Conservation (phyloP, 495 filamentous ascomycete genomes). For the Hypoxylon perforatum region DNA sequence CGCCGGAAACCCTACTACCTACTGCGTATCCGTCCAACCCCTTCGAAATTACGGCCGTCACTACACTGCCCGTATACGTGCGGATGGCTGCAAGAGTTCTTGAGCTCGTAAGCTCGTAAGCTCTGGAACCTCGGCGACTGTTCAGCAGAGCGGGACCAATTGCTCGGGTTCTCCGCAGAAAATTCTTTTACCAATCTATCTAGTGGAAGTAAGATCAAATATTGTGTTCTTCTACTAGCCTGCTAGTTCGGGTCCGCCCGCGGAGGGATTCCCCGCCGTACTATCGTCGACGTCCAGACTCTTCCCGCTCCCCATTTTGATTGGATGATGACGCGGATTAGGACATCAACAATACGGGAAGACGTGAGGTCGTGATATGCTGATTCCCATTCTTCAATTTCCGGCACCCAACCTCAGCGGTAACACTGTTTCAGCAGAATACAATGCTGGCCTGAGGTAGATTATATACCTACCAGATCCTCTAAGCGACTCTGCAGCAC, state of each 20-base stretch:
- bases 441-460: background rate
- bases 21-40: constrained; percentile 19
- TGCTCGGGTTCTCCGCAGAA: constrained; percentile 26
- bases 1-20: too few species aligned
- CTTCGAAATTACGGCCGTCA: constrained; percentile 12
- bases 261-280: constrained; percentile 16
- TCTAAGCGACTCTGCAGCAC: constrained; percentile 34
- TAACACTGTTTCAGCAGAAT: constrained; percentile 35
- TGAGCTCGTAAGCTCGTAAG: background rate
- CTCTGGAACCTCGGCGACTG: constrained; percentile 33
- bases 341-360: constrained; percentile 3
- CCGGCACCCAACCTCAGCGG: constrained; percentile 32
- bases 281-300: constrained; percentile 13
- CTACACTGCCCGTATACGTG: background rate
- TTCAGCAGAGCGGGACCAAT: constrained; percentile 10
- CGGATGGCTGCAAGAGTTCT: too few species aligned
- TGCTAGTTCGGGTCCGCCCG: constrained; percentile 2
- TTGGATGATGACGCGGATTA: constrained; percentile 16
- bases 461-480: constrained; percentile 8
- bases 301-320: constrained; percentile 4
- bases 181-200: background rate
- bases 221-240: constrained; percentile 9
- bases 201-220: constrained; percentile 16
- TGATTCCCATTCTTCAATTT: constrained; percentile 31
- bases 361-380: constrained; percentile 8